phyloP scores from a whole-genome alignment of 306 rosid species.

The Malus sieversii region DNA sequence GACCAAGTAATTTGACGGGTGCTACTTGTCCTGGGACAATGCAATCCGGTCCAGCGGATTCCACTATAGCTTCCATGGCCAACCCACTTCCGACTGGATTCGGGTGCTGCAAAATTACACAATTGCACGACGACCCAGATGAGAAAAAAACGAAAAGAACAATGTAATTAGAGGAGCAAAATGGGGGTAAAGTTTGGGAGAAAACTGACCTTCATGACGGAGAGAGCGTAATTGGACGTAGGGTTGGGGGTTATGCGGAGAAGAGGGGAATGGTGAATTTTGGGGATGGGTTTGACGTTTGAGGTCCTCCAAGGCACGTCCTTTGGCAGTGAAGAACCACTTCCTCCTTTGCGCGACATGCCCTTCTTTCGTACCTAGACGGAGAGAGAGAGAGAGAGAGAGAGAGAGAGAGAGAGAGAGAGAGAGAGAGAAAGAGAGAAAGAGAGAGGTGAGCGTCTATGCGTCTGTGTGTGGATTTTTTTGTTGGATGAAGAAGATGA shows the following conservation, averaged over 20 bases:
- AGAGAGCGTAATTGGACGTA: slow-evolving; percentile 53
- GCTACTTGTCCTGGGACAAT: slow-evolving; percentile 68
- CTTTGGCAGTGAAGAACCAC: slow-evolving; percentile 40
- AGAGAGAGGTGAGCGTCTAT: too few relatives aligned
- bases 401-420: too few relatives aligned
- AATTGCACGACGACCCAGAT: not conserved
- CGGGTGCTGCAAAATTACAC: slow-evolving; percentile 39
- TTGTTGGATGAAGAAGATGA: too few relatives aligned
- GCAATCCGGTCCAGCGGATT: slow-evolving; percentile 94
- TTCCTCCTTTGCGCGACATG: slow-evolving; percentile 61
- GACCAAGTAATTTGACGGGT: slow-evolving; percentile 70
- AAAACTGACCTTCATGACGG: slow-evolving; percentile 58
- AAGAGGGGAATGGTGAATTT: slow-evolving; percentile 68
- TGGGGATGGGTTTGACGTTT: slow-evolving; percentile 55
- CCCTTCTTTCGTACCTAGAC: not conserved
- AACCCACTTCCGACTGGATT: slow-evolving; percentile 74
- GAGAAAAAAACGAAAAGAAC: not conserved
- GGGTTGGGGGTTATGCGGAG: slow-evolving; percentile 63
- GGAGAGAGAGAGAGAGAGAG: too few relatives aligned
- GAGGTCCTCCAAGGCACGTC: slow-evolving; percentile 88
- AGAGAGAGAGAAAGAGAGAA: too few relatives aligned
- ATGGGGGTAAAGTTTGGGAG: not conserved
- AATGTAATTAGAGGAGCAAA: not conserved
- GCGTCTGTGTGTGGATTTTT: too few relatives aligned
- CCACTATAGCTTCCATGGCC: slow-evolving; percentile 71